These are phyloP conservation scores for Monilinia polystroma DNA, from an alignment of 2,329 filamentous ascomycete genomes.

Conservation along the genomic window DNA sequence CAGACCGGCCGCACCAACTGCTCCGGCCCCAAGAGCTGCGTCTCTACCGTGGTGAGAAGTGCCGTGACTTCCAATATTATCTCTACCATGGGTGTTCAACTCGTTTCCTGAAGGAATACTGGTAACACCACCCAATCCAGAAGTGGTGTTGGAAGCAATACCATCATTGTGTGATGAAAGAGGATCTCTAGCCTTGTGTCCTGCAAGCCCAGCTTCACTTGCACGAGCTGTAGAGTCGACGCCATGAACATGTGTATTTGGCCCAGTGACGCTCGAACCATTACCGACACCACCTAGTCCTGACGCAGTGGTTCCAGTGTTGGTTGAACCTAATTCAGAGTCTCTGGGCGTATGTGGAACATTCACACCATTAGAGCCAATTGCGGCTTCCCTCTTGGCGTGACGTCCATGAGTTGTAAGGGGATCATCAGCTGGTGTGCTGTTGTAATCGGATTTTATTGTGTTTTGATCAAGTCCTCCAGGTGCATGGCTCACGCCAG, in stretches of 20 bases:
- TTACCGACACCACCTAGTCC: not conserved
- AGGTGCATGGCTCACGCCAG: not conserved
- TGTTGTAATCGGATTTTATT: slow-evolving; percentile 7
- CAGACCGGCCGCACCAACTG: slow-evolving; percentile 12
- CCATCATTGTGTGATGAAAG: not conserved
- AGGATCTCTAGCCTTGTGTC: slow-evolving; percentile 8
- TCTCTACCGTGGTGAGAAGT: slow-evolving; percentile 10
- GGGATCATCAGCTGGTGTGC: not conserved
- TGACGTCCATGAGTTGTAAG: slow-evolving; percentile 19
- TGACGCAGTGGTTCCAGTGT: slow-evolving; percentile 1
- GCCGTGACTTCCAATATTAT: slow-evolving; percentile 4
- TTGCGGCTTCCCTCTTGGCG: slow-evolving; percentile 20
- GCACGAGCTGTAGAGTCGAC: slow-evolving; percentile 9
- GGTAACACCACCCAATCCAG: slow-evolving; percentile 7
- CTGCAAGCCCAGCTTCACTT: slow-evolving; percentile 2
- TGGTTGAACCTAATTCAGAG: slow-evolving; percentile 7
- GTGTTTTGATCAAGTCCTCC: slow-evolving; percentile 15
- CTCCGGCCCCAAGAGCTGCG: slow-evolving; percentile 17
- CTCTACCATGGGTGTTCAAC: slow-evolving; percentile 7
- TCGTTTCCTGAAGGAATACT: slow-evolving; percentile 8
- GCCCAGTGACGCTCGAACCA: slow-evolving; percentile 6
- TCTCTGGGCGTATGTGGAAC: slow-evolving; percentile 1
- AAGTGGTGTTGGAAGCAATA: not conserved
- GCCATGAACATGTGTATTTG: slow-evolving; percentile 14
- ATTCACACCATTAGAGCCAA: slow-evolving; percentile 22